Base-by-base conservation (phyloP, 331 rosid species). In the Quercus phellos region DNA sequence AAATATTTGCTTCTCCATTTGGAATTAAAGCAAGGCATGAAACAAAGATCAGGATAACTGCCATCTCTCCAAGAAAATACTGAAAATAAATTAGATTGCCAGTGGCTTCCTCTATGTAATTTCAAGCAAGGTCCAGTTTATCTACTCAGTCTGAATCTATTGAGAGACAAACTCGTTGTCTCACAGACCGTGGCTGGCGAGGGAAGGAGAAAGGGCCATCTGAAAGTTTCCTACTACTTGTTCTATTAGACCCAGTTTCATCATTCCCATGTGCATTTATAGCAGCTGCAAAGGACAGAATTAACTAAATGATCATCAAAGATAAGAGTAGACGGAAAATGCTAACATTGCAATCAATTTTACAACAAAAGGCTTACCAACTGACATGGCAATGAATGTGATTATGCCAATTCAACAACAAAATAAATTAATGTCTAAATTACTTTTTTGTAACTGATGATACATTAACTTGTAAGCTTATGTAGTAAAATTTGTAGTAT, bases 191-290 rank as follows among this genome's bases (percentile, higher is more conserved):
- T 88, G 91, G 74, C 88, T 95, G 99, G 77, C 97, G 98, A 80
- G 98, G 99, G 88, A 91, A 90, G 51, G 98, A 86, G 94, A 95
- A 90, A n/a, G 98, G 97, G 83, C 92, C 89, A 68, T 80, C 91
- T 32, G 98, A 66, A 32, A 66, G 86, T 81, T 91, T 86, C 78
- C 77, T 88, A 82, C 87, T 84, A 76, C 78, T 90, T 75, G 82
- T 74, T 85, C 86, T 86, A 78, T 90, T 92, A 80, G 95, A 86
- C 87, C 91, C 75, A 55, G 71, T 22, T 34, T 76, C 94, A 80
- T 91, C 96, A 81, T 86, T 87, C 85, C 84, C 86, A 55, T 91
- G 96, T 72, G 85, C 93, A 81, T 86, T 87, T 83, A 91, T 83
- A 85, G 98, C 85, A 80, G 97, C 99, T 95, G 96, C 85, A 77